Evolutionary conservation across 176 grass and related monocot genomes (phyloP), one percentile per base, ranked within the genome.

Genomic region (Avena atlantica): DNA sequence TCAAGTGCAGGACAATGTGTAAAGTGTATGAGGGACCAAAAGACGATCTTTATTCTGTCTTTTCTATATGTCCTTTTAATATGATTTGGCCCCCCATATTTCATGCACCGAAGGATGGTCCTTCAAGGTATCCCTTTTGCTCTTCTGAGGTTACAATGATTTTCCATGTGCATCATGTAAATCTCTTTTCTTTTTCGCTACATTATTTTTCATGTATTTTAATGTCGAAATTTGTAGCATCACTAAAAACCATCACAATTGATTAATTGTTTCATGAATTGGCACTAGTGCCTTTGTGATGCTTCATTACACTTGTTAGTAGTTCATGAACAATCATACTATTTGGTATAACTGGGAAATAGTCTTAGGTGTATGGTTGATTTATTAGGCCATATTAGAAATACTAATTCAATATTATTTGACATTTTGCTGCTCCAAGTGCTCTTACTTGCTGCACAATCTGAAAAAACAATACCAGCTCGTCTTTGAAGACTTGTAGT

Each of bases 1-100:
- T 31, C 25, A 66, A 66, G 63, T 66, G 63, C 63, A 66, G 11
- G 63, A 66, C 12, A 7, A 25, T 66, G 63, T 13, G 12, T 31
- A 66, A 58, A 1, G 77, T 79, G 34, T 45, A 79, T 12, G 76
- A 60, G 1, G 1, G 6, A 8, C 17, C 5, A 27, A n/a, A n/a
- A 6, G 5, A 12, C 37, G 15, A n/a, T 20, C 25, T 3, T 56
- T 9, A 6, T 4, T 1, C 16, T 23, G 2, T 7, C 8, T 8
- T 6, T 29, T 4, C 5, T 8, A 63, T 79, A 12, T 4, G 0
- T 47, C 57, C 78, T 14, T 79, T 62, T 79, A 79, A 62, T 37
- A 80, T 63, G 58, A 63, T 80, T 5, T 80, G 78, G n/a, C 78
- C 78, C 47, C 78, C 78, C 13, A 47, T 2, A 14, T 80, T 80